Percentiles rank a stretch among this genome's conserved stretches.
Evolutionary conservation across 345 rosid species (phyloP).

Genomic region (Gossypium rotundifolium): DNA sequence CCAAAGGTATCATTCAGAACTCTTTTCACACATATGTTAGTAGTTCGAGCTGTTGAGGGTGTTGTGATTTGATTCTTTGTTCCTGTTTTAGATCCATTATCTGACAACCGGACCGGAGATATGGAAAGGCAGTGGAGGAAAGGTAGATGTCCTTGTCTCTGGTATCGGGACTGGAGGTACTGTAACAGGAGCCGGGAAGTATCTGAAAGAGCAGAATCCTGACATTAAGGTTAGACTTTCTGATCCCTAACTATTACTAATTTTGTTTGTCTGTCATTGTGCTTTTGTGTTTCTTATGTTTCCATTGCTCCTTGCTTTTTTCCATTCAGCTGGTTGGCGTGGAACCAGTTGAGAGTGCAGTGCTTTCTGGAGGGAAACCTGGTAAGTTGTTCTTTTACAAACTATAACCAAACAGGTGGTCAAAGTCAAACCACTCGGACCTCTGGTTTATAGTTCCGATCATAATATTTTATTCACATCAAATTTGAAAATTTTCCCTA

Average conservation of each 20-base stretch:
- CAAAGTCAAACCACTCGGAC: no score
- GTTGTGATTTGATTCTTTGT: background rate
- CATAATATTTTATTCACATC: background rate
- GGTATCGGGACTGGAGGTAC: slow-evolving; percentile 82
- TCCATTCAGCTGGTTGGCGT: slow-evolving; percentile 41
- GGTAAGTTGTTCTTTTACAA: slow-evolving; percentile 23
- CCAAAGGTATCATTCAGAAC: slow-evolving; percentile 50
- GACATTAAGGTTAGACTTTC: slow-evolving; percentile 43
- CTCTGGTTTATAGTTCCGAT: no score
- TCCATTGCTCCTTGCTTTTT: slow-evolving; percentile 5
- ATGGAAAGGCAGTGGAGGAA: slow-evolving; percentile 62
- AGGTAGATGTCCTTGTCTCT: slow-evolving; percentile 59
- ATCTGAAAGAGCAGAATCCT: slow-evolving; percentile 72
- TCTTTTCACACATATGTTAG: background rate
- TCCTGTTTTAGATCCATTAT: slow-evolving; percentile 47
- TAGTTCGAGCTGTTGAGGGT: background rate
- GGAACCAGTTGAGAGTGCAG: slow-evolving; percentile 53
- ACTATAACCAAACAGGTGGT: no score
- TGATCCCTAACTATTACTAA: slow-evolving; percentile 7
- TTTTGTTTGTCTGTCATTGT: background rate
- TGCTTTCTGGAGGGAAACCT: slow-evolving; percentile 49
- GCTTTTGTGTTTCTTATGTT: slow-evolving; percentile 4
- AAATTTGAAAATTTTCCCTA: background rate
- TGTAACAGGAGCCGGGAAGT: slow-evolving; percentile 59
- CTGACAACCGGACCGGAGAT: slow-evolving; percentile 73